Evolutionary conservation across 805 yeast genomes (phyloP), one percentile per base, ranked within the genome.

Genomic region (Ogataea ramenticola): DNA sequence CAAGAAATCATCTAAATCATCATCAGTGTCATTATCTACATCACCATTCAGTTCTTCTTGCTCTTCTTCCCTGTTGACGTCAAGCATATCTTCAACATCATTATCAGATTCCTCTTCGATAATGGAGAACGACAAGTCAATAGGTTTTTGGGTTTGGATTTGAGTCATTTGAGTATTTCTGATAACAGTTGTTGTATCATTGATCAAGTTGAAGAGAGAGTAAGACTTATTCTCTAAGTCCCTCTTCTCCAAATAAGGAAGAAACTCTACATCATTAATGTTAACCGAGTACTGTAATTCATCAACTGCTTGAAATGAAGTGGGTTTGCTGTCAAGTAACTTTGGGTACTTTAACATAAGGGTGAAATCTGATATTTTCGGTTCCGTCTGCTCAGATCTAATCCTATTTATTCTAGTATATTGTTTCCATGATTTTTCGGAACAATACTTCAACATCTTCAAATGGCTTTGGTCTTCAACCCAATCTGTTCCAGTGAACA

Each of bases 381-480:
- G 37, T 20, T 34, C 37, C 11, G 4, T 3, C 5, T 29, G 32
- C 5, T 11, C 20, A 12, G 26, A 14, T 34, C 7, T 7, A 11
- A 34, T 9, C 14, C 44, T 46, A n/a, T 39, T 20, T 21, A 11
- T 3, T 37, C 16, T 17, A 4, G 21, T 15, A 47, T 54, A 58
- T 22, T 53, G 52, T 17, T 50, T 44, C 29, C 56, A 52, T 0
- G 67, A 62, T 9, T 45, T 16, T 2, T 50, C 45, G 10, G 49
- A 39, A 30, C 63, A 56, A 32, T 61, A 64, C 1, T 61, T 51
- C 20, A 71, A 63, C 44, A 69, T 46, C 3, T 53, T 46, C 14
- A 58, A 42, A 32, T 70, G 57, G 19, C 70, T 74, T 0, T 59
- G 62, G 9, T 66, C 59, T 16, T 70, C 75, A 16, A 64, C 63